phyloP scores from a whole-genome alignment of 805 yeast genomes.

The Starmerella apicola region DNA sequence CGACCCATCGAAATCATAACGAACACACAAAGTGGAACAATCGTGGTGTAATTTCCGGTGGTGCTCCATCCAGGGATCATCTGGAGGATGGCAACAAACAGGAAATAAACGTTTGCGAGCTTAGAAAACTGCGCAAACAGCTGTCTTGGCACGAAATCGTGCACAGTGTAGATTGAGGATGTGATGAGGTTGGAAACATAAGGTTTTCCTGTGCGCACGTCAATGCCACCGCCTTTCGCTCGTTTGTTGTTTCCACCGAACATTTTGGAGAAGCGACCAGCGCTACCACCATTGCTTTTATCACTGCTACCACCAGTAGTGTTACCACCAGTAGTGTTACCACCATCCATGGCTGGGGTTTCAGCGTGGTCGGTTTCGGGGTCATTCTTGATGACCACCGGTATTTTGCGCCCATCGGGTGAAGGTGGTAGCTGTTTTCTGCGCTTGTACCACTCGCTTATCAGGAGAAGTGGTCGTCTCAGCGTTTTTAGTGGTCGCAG shows the following conservation, averaged over 20 bases:
- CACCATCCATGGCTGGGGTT: not conserved
- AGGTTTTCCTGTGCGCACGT: conserved; percentile 54
- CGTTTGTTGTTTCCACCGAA: too few relatives aligned
- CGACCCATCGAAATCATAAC: conserved; percentile 79
- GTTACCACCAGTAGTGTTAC: not conserved
- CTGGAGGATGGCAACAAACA: conserved; percentile 82
- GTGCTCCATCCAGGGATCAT: conserved; percentile 97
- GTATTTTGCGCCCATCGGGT: conserved; percentile 62
- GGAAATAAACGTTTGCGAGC: conserved; percentile 80
- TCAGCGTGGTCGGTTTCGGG: not conserved
- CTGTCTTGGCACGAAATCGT: conserved; percentile 79
- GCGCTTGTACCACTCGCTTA: conserved; percentile 14
- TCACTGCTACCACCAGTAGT: too few relatives aligned
- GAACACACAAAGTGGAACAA: conserved; percentile 74
- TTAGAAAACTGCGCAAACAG: conserved; percentile 83
- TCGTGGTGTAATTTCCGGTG: conserved; percentile 90
- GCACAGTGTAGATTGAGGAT: conserved; percentile 72
- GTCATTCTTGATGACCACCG: conserved; percentile 31
- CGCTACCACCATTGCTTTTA: too few relatives aligned
- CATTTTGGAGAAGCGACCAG: not conserved
- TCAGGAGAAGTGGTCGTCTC: conserved; percentile 5
- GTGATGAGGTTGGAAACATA: conserved; percentile 61
- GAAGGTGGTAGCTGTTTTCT: conserved; percentile 34
- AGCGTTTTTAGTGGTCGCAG: conserved; percentile 10
- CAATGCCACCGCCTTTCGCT: conserved; percentile 29